These are phyloP conservation scores for Hymenoscyphus albidus DNA, from an alignment of 2,329 filamentous ascomycete species.

Conservation along the genomic window DNA sequence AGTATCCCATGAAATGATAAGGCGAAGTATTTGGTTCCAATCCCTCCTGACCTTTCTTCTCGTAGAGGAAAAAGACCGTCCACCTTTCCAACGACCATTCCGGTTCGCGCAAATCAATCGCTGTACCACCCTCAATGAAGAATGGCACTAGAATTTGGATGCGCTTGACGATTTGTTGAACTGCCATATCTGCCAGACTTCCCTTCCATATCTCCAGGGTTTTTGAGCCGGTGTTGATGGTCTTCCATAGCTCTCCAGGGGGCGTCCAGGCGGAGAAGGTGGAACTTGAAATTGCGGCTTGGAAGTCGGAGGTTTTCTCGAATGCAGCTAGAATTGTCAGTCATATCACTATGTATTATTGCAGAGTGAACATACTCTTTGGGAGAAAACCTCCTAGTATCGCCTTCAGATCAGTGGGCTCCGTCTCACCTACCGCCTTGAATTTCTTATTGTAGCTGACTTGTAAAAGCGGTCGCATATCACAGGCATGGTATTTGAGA, in stretches of 20 bases:
- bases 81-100: conserved; percentile 76
- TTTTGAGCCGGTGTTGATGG: conserved; percentile 57
- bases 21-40: conserved; percentile 44
- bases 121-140: conserved; percentile 90
- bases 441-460: conserved; percentile 71
- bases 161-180: conserved; percentile 70
- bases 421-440: conserved; percentile 61
- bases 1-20: conserved; percentile 87
- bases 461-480: conserved; percentile 74
- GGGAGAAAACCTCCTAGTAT: conserved; percentile 58
- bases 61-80: conserved; percentile 86
- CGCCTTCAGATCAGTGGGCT: conserved; percentile 64
- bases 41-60: conserved; percentile 49
- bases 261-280: conserved; percentile 56
- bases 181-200: conserved; percentile 63
- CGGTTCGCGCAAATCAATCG: conserved; percentile 64
- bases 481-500: conserved; percentile 62
- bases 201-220: conserved; percentile 84
- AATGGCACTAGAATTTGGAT: conserved; percentile 80
- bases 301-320: conserved; percentile 57
- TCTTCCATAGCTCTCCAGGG: conserved; percentile 68
- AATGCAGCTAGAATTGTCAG: conserved; percentile 56
- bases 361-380: conserved; percentile 45
- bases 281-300: conserved; percentile 48
- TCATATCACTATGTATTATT: not conserved